Conservation (phyloP, 2,329 filamentous ascomycete species). For the Sporothrix humicola region DNA sequence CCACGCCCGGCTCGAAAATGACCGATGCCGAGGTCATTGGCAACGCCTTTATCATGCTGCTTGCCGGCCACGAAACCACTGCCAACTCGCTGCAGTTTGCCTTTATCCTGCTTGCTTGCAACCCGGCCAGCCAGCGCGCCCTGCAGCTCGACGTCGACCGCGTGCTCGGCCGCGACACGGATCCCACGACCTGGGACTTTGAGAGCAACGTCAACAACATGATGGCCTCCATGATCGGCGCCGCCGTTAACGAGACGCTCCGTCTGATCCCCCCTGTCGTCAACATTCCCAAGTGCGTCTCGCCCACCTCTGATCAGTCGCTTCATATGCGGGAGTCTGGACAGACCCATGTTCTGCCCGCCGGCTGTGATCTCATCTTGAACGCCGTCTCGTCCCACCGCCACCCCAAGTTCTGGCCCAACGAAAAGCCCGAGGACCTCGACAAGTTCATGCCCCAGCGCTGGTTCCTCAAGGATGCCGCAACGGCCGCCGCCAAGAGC, state of each 20-base stretch:
- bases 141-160: constrained; percentile 73
- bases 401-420: constrained; percentile 76
- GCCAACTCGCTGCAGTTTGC: constrained; percentile 77
- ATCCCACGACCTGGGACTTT: constrained; percentile 71
- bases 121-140: constrained; percentile 65
- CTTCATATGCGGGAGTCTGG: constrained; percentile 65
- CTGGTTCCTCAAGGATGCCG: constrained; percentile 61
- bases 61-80: constrained; percentile 82
- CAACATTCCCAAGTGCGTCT: constrained; percentile 71
- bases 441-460: constrained; percentile 74
- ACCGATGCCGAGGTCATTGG: constrained; percentile 70
- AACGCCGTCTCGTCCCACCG: constrained; percentile 63
- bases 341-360: constrained; percentile 62
- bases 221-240: constrained; percentile 72
- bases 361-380: constrained; percentile 61
- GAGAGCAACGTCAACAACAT: constrained; percentile 69
- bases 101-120: constrained; percentile 69
- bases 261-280: constrained; percentile 74
- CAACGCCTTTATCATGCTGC: constrained; percentile 70
- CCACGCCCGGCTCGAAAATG: constrained; percentile 44
- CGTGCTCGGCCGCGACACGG: constrained; percentile 61
- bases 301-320: constrained; percentile 56
- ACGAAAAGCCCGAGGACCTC: constrained; percentile 62
- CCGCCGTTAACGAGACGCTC: constrained; percentile 78
- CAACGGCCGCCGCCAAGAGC: constrained; percentile 36